Conservation (phyloP, 306 rosid species). For the Castanea mollissima region DNA sequence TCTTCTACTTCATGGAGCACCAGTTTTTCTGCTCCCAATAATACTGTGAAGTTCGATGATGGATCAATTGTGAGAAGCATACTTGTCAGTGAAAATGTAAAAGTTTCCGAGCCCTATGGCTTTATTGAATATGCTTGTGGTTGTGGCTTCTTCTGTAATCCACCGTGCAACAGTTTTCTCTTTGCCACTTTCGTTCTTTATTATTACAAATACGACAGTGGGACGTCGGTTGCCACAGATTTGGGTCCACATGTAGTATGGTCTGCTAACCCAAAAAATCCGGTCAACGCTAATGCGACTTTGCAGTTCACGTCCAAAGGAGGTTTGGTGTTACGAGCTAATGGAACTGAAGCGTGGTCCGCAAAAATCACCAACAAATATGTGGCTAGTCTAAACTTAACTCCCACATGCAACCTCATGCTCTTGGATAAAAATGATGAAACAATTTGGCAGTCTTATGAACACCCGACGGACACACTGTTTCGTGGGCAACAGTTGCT, state of each 20-base stretch:
- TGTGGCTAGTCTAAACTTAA: background rate
- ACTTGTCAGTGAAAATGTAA: no score
- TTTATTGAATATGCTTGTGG: background rate
- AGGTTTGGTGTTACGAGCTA: background rate
- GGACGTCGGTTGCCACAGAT: accelerated
- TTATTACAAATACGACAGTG: accelerated
- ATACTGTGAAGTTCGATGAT: background rate
- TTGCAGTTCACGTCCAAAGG: background rate
- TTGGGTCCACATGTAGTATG: background rate
- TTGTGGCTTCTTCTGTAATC: background rate
- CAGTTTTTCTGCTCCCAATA: background rate
- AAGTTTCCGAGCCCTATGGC: accelerated
- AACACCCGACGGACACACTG: background rate
- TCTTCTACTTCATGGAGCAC: background rate
- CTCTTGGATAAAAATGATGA: background rate
- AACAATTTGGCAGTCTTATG: background rate
- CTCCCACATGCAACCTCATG: background rate
- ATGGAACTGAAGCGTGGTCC: background rate
- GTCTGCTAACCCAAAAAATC: background rate
- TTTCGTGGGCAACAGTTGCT: background rate
- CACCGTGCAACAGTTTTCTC: no score
- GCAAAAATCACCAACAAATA: background rate
- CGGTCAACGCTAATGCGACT: background rate
- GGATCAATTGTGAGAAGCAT: background rate
- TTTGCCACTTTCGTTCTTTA: background rate